phyloP scores from a whole-genome alignment of 1,139 yeast genomes.

The Pichia sp. region DNA sequence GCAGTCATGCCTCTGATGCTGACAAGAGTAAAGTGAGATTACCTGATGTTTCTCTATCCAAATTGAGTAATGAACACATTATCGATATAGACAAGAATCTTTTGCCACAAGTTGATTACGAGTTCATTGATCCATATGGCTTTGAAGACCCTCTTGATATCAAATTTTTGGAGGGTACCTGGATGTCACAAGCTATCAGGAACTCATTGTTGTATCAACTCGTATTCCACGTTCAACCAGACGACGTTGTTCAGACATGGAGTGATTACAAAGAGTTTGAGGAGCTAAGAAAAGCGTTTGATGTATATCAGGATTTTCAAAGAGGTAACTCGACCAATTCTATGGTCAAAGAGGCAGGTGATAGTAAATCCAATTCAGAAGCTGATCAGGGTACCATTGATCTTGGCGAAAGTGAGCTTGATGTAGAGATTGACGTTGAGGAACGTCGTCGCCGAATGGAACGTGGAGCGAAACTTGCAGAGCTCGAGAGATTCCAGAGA shows the following conservation, averaged over 20 bases:
- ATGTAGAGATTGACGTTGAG: conserved; percentile 5
- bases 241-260: conserved; percentile 84
- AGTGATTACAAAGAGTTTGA: conserved; percentile 72
- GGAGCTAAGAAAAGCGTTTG: conserved; percentile 50
- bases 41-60: background rate
- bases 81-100: conserved; percentile 20
- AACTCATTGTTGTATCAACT: conserved; percentile 77
- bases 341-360: background rate
- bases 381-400: background rate
- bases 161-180: conserved; percentile 77
- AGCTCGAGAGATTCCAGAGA: conserved; percentile 22
- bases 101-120: conserved; percentile 24
- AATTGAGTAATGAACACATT: conserved; percentile 20
- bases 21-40: no score
- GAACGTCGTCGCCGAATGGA: conserved; percentile 12
- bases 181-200: conserved; percentile 79
- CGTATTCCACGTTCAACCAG: conserved; percentile 94
- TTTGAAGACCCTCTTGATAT: conserved; percentile 81
- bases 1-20: no score
- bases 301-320: conserved; percentile 38
- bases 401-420: conserved; percentile 4
- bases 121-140: conserved; percentile 75
- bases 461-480: conserved; percentile 22
- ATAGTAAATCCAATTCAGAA: conserved; percentile 1
- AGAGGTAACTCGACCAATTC: no score